A percentile compares a stretch with the other conserved stretches of the same genome.
phyloP scores from a whole-genome alignment of 345 rosid species.

The Cardamine chenopodiifolia region DNA sequence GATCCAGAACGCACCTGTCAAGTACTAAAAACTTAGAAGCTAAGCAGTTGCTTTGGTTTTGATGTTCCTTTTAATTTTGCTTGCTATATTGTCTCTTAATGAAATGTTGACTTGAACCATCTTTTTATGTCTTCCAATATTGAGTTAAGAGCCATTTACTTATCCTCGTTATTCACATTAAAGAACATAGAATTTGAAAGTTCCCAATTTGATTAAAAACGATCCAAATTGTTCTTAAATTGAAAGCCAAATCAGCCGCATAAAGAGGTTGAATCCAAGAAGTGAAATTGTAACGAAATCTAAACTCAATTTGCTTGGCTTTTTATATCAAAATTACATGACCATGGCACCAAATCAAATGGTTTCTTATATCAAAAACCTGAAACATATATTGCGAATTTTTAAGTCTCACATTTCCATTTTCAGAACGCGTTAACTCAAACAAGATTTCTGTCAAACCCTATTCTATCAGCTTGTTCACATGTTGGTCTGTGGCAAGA shows the following conservation, averaged over 20 bases:
- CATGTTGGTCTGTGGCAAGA: too few relatives aligned
- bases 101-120: constrained; percentile 15
- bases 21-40: constrained; percentile 47
- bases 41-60: constrained; percentile 18
- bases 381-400: background rate
- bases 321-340: too few relatives aligned
- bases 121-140: constrained; percentile 15
- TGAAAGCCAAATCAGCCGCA: background rate
- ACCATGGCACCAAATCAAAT: background rate
- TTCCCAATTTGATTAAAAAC: background rate
- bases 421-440: too few relatives aligned
- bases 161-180: background rate
- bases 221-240: background rate
- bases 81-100: constrained; percentile 19
- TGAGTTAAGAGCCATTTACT: constrained; percentile 11
- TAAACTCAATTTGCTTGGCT: too few relatives aligned
- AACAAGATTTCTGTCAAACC: too few relatives aligned
- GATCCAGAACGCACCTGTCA: constrained; percentile 65
- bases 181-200: too few relatives aligned
- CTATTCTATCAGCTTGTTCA: too few relatives aligned
- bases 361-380: background rate
- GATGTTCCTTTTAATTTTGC: background rate
- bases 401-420: too few relatives aligned
- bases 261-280: background rate
- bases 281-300: background rate